Evolutionary conservation across 2,329 filamentous ascomycete genomes (phyloP).

Genomic region (Atkinsonella hypoxylon): DNA sequence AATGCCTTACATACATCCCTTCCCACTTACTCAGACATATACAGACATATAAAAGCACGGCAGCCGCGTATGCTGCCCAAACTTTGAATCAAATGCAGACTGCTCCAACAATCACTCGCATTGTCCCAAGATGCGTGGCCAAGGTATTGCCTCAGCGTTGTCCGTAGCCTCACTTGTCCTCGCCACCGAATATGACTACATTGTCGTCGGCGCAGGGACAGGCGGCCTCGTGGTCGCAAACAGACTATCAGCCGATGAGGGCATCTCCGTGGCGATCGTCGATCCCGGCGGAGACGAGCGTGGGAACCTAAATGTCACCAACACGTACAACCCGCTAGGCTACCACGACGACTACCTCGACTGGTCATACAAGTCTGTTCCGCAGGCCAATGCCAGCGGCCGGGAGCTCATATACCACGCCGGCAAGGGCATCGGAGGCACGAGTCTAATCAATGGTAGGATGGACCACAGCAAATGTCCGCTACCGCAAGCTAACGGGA

Average conservation of each 20-base stretch:
- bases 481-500: no score
- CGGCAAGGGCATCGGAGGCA: constrained; percentile 28
- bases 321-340: constrained; percentile 15
- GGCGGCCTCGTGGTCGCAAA: constrained; percentile 25
- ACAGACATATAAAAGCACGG: no score
- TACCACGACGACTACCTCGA: constrained; percentile 19
- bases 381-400: constrained; percentile 19
- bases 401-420: constrained; percentile 21
- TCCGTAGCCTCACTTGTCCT: no score
- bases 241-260: constrained; percentile 22
- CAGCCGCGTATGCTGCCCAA: no score
- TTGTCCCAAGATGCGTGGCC: no score
- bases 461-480: no score
- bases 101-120: no score
- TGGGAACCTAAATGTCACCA: constrained; percentile 21
- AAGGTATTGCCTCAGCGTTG: no score
- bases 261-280: constrained; percentile 22
- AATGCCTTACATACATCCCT: no score
- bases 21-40: no score
- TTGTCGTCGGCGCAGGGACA: constrained; percentile 27
- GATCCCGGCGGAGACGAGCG: constrained; percentile 25
- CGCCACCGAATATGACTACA: constrained; percentile 16
- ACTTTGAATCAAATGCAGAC: no score
- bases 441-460: constrained; percentile 30
- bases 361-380: constrained; percentile 22